These are phyloP conservation scores for Polyrhizophydium stewartii DNA, from an alignment of 371 early-diverging fungal genomes.

Conservation along the genomic window DNA sequence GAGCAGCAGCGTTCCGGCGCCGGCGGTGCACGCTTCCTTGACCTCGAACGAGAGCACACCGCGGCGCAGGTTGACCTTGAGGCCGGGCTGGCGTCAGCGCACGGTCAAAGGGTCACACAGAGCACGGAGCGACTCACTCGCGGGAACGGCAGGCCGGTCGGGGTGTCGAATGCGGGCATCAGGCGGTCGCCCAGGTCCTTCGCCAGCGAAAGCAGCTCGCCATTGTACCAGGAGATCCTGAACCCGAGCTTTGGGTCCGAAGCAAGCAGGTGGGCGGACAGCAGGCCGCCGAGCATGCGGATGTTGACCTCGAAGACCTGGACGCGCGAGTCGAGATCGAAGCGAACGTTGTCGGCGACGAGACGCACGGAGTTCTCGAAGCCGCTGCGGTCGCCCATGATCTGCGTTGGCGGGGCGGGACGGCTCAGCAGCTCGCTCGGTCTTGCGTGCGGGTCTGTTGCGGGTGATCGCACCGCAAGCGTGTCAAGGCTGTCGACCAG, in stretches of 20 bases:
- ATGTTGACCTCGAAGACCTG: slow-evolving; percentile 95
- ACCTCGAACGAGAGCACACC: slow-evolving; percentile 71
- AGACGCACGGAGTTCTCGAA: slow-evolving; percentile 71
- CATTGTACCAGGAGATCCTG: slow-evolving; percentile 56
- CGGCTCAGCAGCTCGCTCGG: too few species aligned
- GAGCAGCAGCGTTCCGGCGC: slow-evolving; percentile 87
- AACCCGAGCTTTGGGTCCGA: slow-evolving; percentile 56
- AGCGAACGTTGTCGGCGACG: slow-evolving; percentile 56
- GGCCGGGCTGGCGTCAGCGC: too few species aligned
- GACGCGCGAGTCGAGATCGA: slow-evolving; percentile 79
- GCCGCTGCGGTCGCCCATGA: slow-evolving; percentile 61
- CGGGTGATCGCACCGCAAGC: slow-evolving; percentile 56
- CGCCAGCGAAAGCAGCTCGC: slow-evolving; percentile 74
- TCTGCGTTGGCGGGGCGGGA: slow-evolving; percentile 34
- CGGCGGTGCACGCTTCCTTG: slow-evolving; percentile 84
- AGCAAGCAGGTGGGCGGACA: slow-evolving; percentile 84
- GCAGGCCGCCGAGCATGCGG: slow-evolving; percentile 82
- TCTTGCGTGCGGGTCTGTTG: too few species aligned
- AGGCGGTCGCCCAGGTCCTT: slow-evolving; percentile 80
- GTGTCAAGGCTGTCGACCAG: slow-evolving; percentile 88
- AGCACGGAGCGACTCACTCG: slow-evolving; percentile 45
- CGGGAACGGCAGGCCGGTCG: slow-evolving; percentile 84
- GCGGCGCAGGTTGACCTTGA: slow-evolving; percentile 69
- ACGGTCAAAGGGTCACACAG: neutral
- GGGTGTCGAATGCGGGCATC: slow-evolving; percentile 83